phyloP scores from a whole-genome alignment of 1,284 basidiomycete genomes.

The Mycena citricolor region DNA sequence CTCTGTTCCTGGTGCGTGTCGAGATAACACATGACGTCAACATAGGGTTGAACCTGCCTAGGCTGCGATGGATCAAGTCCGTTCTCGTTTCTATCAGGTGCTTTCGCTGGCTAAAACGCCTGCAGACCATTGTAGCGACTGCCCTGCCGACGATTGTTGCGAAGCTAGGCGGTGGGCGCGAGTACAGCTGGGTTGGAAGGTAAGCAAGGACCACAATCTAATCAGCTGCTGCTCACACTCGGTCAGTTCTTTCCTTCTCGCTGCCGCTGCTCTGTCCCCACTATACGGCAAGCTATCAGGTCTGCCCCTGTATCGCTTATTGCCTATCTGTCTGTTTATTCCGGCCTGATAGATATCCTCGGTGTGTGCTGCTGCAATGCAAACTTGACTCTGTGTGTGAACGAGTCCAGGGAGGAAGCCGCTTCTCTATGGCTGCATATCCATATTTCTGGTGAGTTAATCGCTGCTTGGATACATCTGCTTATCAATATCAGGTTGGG shows the following conservation, averaged over 20 bases:
- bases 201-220: conserved; percentile 31
- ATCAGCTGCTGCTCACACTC: conserved; percentile 2
- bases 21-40: conserved; percentile 3
- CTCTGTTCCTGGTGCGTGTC: conserved; percentile 43
- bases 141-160: conserved; percentile 78
- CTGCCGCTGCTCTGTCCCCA: conserved; percentile 66
- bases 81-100: conserved; percentile 8
- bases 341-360: too few species aligned
- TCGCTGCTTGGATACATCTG: not conserved
- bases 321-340: too few species aligned
- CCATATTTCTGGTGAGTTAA: conserved; percentile 64
- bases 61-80: conserved; percentile 58
- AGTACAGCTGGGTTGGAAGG: conserved; percentile 78
- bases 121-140: conserved; percentile 74
- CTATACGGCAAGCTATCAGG: conserved; percentile 78
- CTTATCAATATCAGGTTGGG: conserved; percentile 49
- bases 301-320: conserved; percentile 35
- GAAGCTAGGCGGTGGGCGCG: conserved; percentile 64
- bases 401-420: conserved; percentile 65
- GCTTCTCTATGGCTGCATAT: conserved; percentile 66
- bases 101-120: conserved; percentile 4
- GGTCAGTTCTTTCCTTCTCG: conserved; percentile 69
- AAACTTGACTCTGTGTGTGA: not conserved
- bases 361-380: conserved; percentile 23
- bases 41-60: not conserved